These are phyloP conservation scores for Lasiosphaeria miniovina DNA, from an alignment of 495 filamentous ascomycete species.

Conservation along the genomic window DNA sequence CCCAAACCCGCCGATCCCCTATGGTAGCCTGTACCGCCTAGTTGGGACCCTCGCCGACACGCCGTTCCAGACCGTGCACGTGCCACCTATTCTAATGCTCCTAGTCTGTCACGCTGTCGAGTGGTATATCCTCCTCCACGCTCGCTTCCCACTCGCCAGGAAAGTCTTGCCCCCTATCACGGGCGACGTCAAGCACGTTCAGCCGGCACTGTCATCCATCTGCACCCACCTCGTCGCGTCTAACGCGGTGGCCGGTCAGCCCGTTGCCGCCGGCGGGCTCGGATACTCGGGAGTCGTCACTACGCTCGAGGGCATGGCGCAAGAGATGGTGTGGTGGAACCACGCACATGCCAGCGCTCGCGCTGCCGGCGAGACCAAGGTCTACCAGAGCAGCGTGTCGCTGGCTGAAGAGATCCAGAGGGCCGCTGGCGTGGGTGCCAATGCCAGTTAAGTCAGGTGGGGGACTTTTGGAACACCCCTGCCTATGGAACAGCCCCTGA, in stretches of 20 bases:
- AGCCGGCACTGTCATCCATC: constrained; percentile 53
- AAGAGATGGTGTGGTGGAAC: constrained; percentile 55
- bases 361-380: constrained; percentile 10
- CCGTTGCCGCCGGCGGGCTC: constrained; percentile 47
- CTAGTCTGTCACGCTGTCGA: constrained; percentile 50
- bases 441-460: too few relatives aligned
- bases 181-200: constrained; percentile 47
- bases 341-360: constrained; percentile 24
- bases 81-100: constrained; percentile 45
- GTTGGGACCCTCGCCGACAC: constrained; percentile 31
- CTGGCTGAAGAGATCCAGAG: constrained; percentile 39
- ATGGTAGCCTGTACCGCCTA: constrained; percentile 21
- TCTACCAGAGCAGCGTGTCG: constrained; percentile 38
- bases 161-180: constrained; percentile 41
- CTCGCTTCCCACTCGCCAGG: constrained; percentile 38
- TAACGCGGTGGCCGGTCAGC: constrained; percentile 41
- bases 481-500: too few relatives aligned
- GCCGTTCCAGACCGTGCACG: constrained; percentile 30
- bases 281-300: constrained; percentile 51
- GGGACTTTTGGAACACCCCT: too few relatives aligned
- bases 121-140: constrained; percentile 44
- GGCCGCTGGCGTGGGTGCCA: neutral
- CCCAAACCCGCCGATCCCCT: constrained; percentile 41
- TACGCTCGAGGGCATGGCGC: constrained; percentile 53
- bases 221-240: constrained; percentile 50